Conservation (phyloP, 768 basidiomycete genomes). For the Hygrophoropsis aurantiaca region DNA sequence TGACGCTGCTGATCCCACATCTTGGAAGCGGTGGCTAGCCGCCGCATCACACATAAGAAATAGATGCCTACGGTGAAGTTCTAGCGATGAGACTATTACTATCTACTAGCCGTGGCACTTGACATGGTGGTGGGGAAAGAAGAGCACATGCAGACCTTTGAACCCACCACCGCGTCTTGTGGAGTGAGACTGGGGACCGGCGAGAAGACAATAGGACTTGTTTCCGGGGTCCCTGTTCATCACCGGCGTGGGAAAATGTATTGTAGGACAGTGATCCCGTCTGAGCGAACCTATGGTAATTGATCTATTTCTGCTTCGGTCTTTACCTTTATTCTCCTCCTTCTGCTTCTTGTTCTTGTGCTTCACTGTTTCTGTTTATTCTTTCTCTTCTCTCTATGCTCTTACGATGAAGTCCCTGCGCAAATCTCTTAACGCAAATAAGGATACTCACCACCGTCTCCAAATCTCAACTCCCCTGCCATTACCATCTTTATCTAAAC, state of each 20-base stretch:
- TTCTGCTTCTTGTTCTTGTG: too few relatives aligned
- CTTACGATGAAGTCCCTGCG: conserved; percentile 76
- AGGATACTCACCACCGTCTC: conserved; percentile 53
- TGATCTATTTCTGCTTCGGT: conserved; percentile 13
- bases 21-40: too few relatives aligned
- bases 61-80: too few relatives aligned
- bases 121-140: too few relatives aligned
- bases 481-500: conserved; percentile 67
- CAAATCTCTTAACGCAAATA: conserved; percentile 72
- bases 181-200: conserved; percentile 4
- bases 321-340: conserved; percentile 15
- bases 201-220: conserved; percentile 7
- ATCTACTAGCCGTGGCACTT: too few relatives aligned
- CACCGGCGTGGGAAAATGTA: conserved; percentile 12
- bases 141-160: too few relatives aligned
- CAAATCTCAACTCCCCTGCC: conserved; percentile 73
- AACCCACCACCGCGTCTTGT: too few relatives aligned
- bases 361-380: conserved; percentile 1
- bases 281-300: conserved; percentile 1
- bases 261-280: not conserved
- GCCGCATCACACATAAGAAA: too few relatives aligned
- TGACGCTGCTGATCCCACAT: too few relatives aligned
- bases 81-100: too few relatives aligned
- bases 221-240: conserved; percentile 7
- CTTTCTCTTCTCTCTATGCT: conserved; percentile 12